These are phyloP conservation scores for Paraphaeosphaeria minitans DNA, from an alignment of 2,329 filamentous ascomycete species.

Conservation along the genomic window DNA sequence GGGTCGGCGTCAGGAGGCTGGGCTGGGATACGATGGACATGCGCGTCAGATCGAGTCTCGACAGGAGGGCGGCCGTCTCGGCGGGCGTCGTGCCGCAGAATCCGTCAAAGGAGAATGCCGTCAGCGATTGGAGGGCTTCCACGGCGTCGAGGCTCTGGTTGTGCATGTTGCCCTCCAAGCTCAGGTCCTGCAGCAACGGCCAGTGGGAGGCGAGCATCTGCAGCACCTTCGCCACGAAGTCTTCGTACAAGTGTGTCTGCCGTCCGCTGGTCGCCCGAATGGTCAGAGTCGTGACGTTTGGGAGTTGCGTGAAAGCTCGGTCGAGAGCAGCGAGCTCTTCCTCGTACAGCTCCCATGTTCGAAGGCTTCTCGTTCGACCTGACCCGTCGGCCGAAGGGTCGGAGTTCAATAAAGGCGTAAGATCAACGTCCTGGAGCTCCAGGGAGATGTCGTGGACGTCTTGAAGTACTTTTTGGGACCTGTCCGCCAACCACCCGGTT, in stretches of 20 bases:
- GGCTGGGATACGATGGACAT: slow-evolving; percentile 31
- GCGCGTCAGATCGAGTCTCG: slow-evolving; percentile 24
- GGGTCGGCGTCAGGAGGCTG: slow-evolving; percentile 16
- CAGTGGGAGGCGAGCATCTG: slow-evolving; percentile 20
- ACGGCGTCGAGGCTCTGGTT: slow-evolving; percentile 30
- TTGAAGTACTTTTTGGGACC: slow-evolving; percentile 20
- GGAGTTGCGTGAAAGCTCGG: slow-evolving; percentile 21
- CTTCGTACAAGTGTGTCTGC: slow-evolving; percentile 35
- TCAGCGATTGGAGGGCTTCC: slow-evolving; percentile 17
- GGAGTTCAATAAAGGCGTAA: slow-evolving; percentile 25
- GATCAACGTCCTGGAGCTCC: slow-evolving; percentile 37
- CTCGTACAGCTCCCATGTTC: slow-evolving; percentile 34
- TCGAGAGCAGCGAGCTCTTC: slow-evolving; percentile 24
- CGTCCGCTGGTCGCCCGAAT: slow-evolving; percentile 21
- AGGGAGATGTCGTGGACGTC: slow-evolving; percentile 27
- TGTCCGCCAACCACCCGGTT: slow-evolving; percentile 28
- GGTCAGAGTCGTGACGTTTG: slow-evolving; percentile 27
- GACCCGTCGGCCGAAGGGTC: neutral
- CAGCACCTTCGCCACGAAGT: slow-evolving; percentile 28
- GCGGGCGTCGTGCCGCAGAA: slow-evolving; percentile 26
- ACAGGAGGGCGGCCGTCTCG: slow-evolving; percentile 27
- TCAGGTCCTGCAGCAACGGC: slow-evolving; percentile 23
- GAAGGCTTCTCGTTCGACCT: slow-evolving; percentile 15
- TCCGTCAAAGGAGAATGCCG: slow-evolving; percentile 35
- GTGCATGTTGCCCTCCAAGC: slow-evolving; percentile 33